Base-by-base conservation (phyloP, 306 rosid genomes). In the Citrullus amarus region DNA sequence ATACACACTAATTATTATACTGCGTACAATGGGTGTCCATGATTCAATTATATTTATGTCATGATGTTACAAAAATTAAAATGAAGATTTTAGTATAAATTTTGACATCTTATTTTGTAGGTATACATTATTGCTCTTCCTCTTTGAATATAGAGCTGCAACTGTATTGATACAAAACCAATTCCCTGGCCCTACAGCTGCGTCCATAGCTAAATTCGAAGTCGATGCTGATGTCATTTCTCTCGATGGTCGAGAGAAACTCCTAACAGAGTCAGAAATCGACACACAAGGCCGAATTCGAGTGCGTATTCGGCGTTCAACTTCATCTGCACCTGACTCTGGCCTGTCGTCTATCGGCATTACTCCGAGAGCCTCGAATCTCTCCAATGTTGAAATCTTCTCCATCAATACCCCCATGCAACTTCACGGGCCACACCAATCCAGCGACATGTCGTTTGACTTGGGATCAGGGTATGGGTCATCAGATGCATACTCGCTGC, bases 71-170 rank as follows among this genome's bases (percentile, higher is more conserved):
- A 1, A 58, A 58, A 58, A 9, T 58, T 4, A 2, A 14, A 17
- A 9, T 9, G 14, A 22, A 58, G 36, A 58, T 22, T 22, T 58
- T 22, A 22, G 4, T 25, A 22, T 22, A 58, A 58, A 22, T 34
- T 58, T 58, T 58, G 36, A 39, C 2, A 22, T 10, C 22, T 51
- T 9, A 39, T 44, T 53, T 11, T n/a, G 70, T 46, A 82, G 88
- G 88, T 85, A 85, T 69, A 85, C 88, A 15, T 80, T 85, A 2
- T 73, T 85, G 86, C 80, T 85, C 15, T 66, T 85, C 55, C 84
- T 85, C 36, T 82, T 85, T 15, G 88, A 85, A 75, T 85, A 85
- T 58, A 73, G 86, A 80, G 88, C 88, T 15, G 86, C 88, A 10
- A 78, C 71, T 3, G 55, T 78, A 2, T 82, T 85, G 32, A 85